Conservation (phyloP, 176 grass and related monocot genomes). For the Triticum aestivum region DNA sequence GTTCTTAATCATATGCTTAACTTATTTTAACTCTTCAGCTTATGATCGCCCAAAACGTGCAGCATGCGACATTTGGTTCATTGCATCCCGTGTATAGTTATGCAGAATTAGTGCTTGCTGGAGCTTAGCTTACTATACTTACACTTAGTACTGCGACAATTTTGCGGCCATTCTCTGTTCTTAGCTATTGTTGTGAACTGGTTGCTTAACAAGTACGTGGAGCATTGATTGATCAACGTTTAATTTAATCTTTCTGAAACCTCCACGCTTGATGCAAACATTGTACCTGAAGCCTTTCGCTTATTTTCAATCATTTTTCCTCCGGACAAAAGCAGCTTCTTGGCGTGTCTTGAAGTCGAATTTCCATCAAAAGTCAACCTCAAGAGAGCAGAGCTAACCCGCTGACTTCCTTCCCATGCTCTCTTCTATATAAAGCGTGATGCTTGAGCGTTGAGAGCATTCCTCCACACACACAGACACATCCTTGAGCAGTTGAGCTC, state of each 20-base stretch:
- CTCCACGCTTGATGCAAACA: no score
- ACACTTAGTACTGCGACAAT: background rate
- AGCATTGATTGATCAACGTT: background rate
- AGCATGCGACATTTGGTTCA: background rate
- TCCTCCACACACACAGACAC: background rate
- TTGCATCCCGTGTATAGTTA: background rate
- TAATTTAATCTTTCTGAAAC: background rate
- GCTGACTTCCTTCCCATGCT: background rate
- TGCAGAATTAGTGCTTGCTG: background rate
- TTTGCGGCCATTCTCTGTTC: background rate
- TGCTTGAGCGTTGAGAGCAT: background rate
- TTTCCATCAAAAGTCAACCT: background rate
- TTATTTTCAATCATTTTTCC: background rate
- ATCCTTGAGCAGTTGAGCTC: background rate
- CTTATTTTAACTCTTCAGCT: background rate
- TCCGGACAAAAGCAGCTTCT: background rate
- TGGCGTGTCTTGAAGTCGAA: background rate
- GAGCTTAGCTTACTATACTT: background rate
- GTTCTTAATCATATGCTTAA: background rate
- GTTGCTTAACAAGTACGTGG: background rate
- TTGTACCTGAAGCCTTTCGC: background rate
- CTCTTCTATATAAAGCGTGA: background rate
- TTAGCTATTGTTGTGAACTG: background rate
- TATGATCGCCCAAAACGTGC: no score
- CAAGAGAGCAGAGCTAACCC: background rate